Base-by-base conservation (phyloP, 345 rosid species). In the Noccaea caerulescens region DNA sequence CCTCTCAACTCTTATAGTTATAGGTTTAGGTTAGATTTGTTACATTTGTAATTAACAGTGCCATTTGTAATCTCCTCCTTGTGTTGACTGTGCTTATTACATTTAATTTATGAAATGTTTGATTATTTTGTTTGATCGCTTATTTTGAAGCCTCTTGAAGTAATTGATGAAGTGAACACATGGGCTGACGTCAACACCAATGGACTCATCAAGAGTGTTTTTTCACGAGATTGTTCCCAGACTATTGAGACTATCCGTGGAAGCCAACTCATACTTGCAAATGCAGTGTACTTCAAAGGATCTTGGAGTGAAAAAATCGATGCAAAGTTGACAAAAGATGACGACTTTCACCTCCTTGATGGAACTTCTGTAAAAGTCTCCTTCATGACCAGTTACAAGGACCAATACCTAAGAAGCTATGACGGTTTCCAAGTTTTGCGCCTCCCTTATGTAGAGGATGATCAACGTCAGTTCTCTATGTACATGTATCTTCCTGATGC, bases 261-360 rank as follows among this genome's bases (percentile, higher is more conserved):
- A 0, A 81, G 89, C 56, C 73, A 58, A 76, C 87, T 88, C 42
- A 70, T 91, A 27, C 76, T 88, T 12, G 79, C 87, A 2, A 91
- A 87, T 82, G 97, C 89, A 8, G 76, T 91, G 8, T 91, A 91
- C 43, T 91, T 88, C 77, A 87, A 87, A 73, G 93, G 86, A 62
- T 74, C 82, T 69, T 91, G 97, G 93, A 72, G 39, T 49, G 80
- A 79, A 8, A 82, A 73, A 57, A 85, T 91, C 7, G 82, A 87
- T 78, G 59, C 78, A 6, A 72, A 78, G 0, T 47, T 66, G 44
- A 83, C 88, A 16, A 72, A 81, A 61, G 84, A 85, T 27, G 1
- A 68, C 42, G 92, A 88, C 55, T 91, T 91, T 69, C 66, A 84
- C 69, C 91, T 85, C 62, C 64, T 76, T 23, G 69, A 79, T 61